phyloP scores from a whole-genome alignment of 2,329 filamentous ascomycete genomes.

The Cytospora mali region DNA sequence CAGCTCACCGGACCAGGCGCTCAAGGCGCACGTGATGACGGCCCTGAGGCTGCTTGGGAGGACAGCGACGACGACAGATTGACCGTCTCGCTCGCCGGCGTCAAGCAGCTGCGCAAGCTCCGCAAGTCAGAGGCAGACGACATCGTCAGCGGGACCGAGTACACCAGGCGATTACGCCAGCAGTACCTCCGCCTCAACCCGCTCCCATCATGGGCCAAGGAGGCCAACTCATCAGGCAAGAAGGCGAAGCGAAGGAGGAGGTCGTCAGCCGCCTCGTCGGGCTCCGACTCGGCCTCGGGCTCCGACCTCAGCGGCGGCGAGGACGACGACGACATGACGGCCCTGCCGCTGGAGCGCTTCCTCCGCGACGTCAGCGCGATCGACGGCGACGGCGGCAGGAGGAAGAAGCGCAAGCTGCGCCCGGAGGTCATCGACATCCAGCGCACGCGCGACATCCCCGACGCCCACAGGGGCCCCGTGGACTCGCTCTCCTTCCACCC shows the following conservation, averaged over 20 bases:
- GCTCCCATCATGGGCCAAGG: constrained; percentile 61
- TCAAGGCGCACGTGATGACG: constrained; percentile 26
- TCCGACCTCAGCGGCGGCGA: constrained; percentile 43
- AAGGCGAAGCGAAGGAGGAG: constrained; percentile 53
- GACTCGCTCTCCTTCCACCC: constrained; percentile 89
- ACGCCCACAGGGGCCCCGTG: constrained; percentile 76
- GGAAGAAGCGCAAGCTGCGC: constrained; percentile 71
- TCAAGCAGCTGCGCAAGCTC: constrained; percentile 78
- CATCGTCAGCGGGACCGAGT: constrained; percentile 82
- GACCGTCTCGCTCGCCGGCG: constrained; percentile 77
- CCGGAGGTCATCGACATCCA: constrained; percentile 91
- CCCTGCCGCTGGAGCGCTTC: constrained; percentile 77
- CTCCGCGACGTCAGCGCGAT: constrained; percentile 75
- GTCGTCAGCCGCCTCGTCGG: constrained; percentile 51
- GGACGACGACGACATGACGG: constrained; percentile 63
- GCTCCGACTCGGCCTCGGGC: constrained; percentile 38
- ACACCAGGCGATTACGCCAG: constrained; percentile 75
- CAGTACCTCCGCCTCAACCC: constrained; percentile 70
- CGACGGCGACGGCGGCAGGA: constrained; percentile 50
- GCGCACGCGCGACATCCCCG: constrained; percentile 81
- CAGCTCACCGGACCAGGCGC: constrained; percentile 37
- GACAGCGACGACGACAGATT: constrained; percentile 95
- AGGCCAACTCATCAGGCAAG: constrained; percentile 49
- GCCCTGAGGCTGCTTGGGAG: constrained; percentile 72
- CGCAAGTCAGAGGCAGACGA: constrained; percentile 82